Conservation (phyloP, 2,329 filamentous ascomycete species). For the Neophaeococcomyces aloes region DNA sequence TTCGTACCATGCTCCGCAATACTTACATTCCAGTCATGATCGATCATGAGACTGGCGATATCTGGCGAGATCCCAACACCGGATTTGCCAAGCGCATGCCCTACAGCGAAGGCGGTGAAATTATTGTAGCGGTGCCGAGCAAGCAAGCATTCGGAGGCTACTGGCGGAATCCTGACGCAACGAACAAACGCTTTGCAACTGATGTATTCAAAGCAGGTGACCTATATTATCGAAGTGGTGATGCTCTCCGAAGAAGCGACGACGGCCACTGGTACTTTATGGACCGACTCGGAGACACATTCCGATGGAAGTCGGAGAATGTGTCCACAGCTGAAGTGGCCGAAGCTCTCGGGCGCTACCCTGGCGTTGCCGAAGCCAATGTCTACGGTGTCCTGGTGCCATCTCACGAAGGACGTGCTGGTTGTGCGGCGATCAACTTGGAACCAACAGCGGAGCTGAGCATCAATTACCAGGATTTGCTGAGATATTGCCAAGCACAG, state of each 20-base stretch:
- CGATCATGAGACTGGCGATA: constrained; percentile 57
- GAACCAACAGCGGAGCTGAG: constrained; percentile 32
- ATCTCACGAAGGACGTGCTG: constrained; percentile 71
- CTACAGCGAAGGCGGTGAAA: constrained; percentile 63
- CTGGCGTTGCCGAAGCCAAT: constrained; percentile 63
- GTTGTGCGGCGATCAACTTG: constrained; percentile 63
- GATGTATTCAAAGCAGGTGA: constrained; percentile 66
- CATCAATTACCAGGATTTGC: constrained; percentile 52
- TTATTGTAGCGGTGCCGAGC: constrained; percentile 57
- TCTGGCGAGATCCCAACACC: constrained; percentile 55
- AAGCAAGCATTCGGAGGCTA: constrained; percentile 67
- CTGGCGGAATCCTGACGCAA: constrained; percentile 61
- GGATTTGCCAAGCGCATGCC: constrained; percentile 54
- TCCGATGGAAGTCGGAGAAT: constrained; percentile 62
- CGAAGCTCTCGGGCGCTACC: constrained; percentile 59
- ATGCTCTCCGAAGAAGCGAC: constrained; percentile 59
- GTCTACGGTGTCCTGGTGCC: constrained; percentile 76
- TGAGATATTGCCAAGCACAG: constrained; percentile 47
- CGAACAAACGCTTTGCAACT: constrained; percentile 61
- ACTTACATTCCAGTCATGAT: constrained; percentile 56
- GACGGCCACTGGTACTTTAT: constrained; percentile 70
- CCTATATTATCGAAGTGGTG: constrained; percentile 75
- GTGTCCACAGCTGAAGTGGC: constrained; percentile 73
- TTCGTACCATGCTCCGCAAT: constrained; percentile 44
- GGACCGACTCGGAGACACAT: constrained; percentile 51